Evolutionary conservation across 2,329 filamentous ascomycete species (phyloP).

Genomic region (Phyllosticta citribraziliensis): DNA sequence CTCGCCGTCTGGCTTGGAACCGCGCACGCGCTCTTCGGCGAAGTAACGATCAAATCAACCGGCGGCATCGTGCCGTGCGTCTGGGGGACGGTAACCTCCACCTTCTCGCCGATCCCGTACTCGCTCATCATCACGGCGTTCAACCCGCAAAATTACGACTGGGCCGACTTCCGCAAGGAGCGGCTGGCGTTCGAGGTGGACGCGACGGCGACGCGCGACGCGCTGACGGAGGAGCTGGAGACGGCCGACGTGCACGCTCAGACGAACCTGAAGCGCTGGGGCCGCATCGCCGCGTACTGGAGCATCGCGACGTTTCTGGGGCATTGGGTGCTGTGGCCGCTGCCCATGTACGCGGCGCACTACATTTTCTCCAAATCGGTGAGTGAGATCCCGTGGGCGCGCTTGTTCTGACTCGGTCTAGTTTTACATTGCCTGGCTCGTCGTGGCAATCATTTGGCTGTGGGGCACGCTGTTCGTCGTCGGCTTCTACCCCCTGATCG

Average conservation of each 20-base stretch:
- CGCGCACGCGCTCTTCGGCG: conserved; percentile 37
- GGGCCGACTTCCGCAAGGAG: conserved; percentile 25
- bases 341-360: conserved; percentile 45
- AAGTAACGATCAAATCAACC: conserved; percentile 39
- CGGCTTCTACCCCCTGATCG: conserved; percentile 41
- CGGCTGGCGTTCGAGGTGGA: conserved; percentile 25
- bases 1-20: conserved; percentile 45
- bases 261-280: conserved; percentile 37
- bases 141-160: conserved; percentile 35
- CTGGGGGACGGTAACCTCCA: conserved; percentile 44
- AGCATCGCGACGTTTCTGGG: conserved; percentile 41
- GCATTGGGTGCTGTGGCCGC: conserved; percentile 46
- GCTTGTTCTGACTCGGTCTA: conserved; percentile 10
- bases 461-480: conserved; percentile 43
- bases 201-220: background rate
- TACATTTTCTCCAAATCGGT: conserved; percentile 39
- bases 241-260: conserved; percentile 18
- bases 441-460: conserved; percentile 44
- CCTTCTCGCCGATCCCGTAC: conserved; percentile 34
- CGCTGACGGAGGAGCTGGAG: conserved; percentile 16
- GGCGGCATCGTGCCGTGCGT: conserved; percentile 42
- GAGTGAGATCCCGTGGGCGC: conserved; percentile 10
- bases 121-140: conserved; percentile 39
- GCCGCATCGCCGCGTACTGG: conserved; percentile 37
- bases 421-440: conserved; percentile 44